Evolutionary conservation across 805 yeast genomes (phyloP).

Genomic region (Kluyveromyces aestuarii): DNA sequence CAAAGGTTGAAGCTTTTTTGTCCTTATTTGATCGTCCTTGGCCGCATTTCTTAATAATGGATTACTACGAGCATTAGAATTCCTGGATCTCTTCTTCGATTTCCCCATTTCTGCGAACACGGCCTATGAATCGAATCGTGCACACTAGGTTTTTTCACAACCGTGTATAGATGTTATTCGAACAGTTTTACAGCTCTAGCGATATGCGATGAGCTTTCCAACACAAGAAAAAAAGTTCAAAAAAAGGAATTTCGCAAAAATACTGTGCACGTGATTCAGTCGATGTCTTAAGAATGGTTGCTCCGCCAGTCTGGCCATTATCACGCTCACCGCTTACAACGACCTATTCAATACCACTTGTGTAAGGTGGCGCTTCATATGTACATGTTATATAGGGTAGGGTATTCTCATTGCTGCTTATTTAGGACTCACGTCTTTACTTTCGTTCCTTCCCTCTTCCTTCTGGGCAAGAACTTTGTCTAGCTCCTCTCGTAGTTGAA

Average conservation of each 20-base stretch:
- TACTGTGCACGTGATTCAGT: neutral
- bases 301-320: too few species aligned
- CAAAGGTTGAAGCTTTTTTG: slow-evolving; percentile 58
- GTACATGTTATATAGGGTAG: neutral
- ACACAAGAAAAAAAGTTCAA: neutral
- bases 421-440: neutral
- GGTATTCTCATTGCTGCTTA: neutral
- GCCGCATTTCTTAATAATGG: slow-evolving; percentile 24
- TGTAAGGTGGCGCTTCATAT: neutral
- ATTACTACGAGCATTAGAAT: slow-evolving; percentile 32
- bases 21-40: slow-evolving; percentile 40
- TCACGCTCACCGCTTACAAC: neutral
- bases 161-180: too few species aligned
- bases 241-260: neutral
- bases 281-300: neutral
- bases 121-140: slow-evolving; percentile 3
- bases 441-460: slow-evolving; percentile 4
- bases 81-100: slow-evolving; percentile 57
- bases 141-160: neutral
- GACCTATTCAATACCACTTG: neutral
- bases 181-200: neutral
- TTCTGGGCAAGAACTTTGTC: slow-evolving; percentile 10
- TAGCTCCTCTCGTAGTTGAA: slow-evolving; percentile 12
- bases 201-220: neutral
- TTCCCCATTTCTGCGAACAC: slow-evolving; percentile 48